phyloP scores from a whole-genome alignment of 495 filamentous ascomycete genomes.

The Bombardia bombarda region DNA sequence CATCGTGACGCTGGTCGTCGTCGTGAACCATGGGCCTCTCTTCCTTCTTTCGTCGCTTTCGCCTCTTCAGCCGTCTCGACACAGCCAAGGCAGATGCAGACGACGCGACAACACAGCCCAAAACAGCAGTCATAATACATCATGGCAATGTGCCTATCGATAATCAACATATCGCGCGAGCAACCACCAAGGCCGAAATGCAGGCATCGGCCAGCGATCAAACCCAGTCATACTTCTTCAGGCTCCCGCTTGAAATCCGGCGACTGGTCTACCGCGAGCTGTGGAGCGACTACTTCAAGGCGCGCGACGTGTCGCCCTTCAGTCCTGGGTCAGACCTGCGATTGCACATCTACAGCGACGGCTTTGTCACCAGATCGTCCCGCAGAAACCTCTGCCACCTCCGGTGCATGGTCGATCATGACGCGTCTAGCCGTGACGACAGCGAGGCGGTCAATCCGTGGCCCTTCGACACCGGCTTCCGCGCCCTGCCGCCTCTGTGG shows the following conservation, averaged over 20 bases:
- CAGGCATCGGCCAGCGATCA: no score
- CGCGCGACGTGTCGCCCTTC: background rate
- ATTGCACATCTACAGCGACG: constrained; percentile 17
- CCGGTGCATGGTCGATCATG: constrained; percentile 5
- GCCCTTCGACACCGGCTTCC: background rate
- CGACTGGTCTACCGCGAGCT: constrained; percentile 15
- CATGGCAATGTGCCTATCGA: no score
- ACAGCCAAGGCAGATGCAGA: no score
- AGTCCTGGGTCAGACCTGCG: constrained; percentile 7
- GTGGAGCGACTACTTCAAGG: constrained; percentile 12
- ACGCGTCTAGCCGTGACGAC: constrained; percentile 5
- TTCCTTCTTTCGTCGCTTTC: no score
- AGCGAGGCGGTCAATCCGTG: constrained; percentile 3
- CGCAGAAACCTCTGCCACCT: constrained; percentile 8
- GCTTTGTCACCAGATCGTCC: background rate
- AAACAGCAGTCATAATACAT: no score
- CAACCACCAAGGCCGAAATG: no score
- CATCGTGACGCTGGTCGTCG: no score
- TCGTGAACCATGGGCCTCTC: no score
- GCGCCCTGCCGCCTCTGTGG: constrained; percentile 1
- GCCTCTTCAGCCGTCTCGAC: no score
- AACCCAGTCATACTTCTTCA: no score
- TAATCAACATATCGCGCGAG: no score
- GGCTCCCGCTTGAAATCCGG: constrained; percentile 18
- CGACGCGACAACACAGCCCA: no score